Percentiles rank a stretch among this genome's conserved stretches.
phyloP scores from a whole-genome alignment of 2,329 filamentous ascomycete genomes.

The Fusarium sp. region DNA sequence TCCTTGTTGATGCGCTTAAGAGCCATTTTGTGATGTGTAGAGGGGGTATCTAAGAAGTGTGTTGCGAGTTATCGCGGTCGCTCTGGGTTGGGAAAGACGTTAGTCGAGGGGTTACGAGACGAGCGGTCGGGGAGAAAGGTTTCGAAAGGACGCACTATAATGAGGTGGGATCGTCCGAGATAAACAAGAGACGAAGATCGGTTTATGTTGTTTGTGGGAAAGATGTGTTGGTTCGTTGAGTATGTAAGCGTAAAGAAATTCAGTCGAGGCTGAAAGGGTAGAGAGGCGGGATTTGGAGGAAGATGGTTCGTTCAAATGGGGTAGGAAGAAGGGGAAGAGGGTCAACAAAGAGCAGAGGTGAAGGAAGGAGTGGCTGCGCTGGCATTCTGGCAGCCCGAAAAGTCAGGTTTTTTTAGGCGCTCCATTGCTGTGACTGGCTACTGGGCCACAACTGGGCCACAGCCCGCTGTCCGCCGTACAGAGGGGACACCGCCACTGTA shows the following conservation, averaged over 20 bases:
- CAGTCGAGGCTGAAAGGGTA: slow-evolving; percentile 49
- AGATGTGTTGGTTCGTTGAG: slow-evolving; percentile 26
- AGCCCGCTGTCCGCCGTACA: slow-evolving; percentile 16
- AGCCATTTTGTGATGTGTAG: slow-evolving; percentile 73
- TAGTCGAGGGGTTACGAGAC: slow-evolving; percentile 42
- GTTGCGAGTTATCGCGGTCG: slow-evolving; percentile 49
- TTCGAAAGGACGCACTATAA: slow-evolving; percentile 50
- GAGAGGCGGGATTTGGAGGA: slow-evolving; percentile 50
- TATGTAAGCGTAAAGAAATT: slow-evolving; percentile 43
- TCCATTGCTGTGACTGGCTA: slow-evolving; percentile 35
- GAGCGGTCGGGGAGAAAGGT: slow-evolving; percentile 36
- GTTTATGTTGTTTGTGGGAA: slow-evolving; percentile 14
- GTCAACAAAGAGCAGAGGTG: slow-evolving; percentile 50
- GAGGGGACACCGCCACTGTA: slow-evolving; percentile 48
- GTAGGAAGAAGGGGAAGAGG: slow-evolving; percentile 47
- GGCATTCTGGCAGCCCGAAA: slow-evolving; percentile 51
- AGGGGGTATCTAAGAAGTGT: slow-evolving; percentile 48
- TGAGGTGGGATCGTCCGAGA: slow-evolving; percentile 40
- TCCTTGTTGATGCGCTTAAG: slow-evolving; percentile 97
- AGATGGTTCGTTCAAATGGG: slow-evolving; percentile 49
- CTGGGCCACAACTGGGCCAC: slow-evolving; percentile 38
- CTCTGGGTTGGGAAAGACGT: slow-evolving; percentile 43
- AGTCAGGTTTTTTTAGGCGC: slow-evolving; percentile 51
- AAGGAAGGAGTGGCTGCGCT: slow-evolving; percentile 43
- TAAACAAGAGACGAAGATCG: slow-evolving; percentile 30